phyloP scores from a whole-genome alignment of 805 yeast species.

The Tetrapisispora iriomotensis region DNA sequence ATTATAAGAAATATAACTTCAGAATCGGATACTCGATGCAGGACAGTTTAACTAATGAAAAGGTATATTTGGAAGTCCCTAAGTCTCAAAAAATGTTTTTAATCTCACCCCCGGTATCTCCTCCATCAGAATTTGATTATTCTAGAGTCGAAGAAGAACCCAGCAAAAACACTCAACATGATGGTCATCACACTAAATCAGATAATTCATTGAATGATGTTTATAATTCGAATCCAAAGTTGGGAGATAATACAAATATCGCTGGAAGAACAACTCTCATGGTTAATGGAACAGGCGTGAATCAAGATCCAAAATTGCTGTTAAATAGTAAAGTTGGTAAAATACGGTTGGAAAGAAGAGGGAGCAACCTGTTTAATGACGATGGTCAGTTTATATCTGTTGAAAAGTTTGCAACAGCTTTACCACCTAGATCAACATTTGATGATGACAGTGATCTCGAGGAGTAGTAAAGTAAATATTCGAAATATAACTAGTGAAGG shows the following conservation, averaged over 20 bases:
- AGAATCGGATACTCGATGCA: constrained; percentile 10
- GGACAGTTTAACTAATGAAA: constrained; percentile 6
- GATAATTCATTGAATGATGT: too few species aligned
- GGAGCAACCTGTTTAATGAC: background rate
- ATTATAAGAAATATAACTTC: constrained; percentile 3
- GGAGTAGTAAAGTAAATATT: background rate
- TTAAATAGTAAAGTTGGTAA: constrained; percentile 7
- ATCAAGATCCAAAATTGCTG: background rate
- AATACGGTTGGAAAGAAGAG: constrained; percentile 17
- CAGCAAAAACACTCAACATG: constrained; percentile 3
- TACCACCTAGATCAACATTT: constrained; percentile 33
- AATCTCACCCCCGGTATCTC: constrained; percentile 35
- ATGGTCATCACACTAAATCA: background rate
- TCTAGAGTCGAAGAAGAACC: constrained; percentile 32
- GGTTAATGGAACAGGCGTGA: background rate
- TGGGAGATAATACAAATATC: too few species aligned
- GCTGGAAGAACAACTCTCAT: too few species aligned
- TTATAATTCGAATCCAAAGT: too few species aligned
- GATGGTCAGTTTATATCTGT: background rate
- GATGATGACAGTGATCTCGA: constrained; percentile 22
- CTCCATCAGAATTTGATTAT: constrained; percentile 34
- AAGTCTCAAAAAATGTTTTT: constrained; percentile 28
- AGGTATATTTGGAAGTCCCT: constrained; percentile 28
- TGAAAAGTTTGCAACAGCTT: constrained; percentile 23
- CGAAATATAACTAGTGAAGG: too few species aligned